Percentiles rank a stretch among this genome's conserved stretches.
Conservation (phyloP, 768 basidiomycete genomes). For the Trichaptum fuscoviolaceum region DNA sequence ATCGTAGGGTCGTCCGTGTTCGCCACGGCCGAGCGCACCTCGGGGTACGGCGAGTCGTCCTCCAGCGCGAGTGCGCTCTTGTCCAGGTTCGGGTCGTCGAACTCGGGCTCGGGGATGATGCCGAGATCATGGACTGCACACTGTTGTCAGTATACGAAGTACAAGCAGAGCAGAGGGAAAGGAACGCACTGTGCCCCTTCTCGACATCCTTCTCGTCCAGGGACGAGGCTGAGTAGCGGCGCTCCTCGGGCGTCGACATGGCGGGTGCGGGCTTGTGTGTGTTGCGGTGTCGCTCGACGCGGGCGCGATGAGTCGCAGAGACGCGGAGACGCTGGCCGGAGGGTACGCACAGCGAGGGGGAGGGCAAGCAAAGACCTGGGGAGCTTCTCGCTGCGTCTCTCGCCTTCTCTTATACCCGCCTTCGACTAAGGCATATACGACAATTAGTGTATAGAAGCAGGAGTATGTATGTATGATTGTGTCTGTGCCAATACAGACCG, state of each 20-base stretch:
- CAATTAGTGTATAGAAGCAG: not conserved
- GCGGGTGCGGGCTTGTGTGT: not conserved
- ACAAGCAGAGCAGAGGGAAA: not conserved
- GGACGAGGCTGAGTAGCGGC: not conserved
- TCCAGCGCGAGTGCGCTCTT: constrained; percentile 23
- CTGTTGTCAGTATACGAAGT: not conserved
- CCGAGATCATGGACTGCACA: not conserved
- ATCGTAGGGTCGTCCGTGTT: constrained; percentile 43
- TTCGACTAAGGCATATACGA: not conserved
- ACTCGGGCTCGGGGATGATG: constrained; percentile 19
- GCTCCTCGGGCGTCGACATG: not conserved
- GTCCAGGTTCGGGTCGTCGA: constrained; percentile 43
- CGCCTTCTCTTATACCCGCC: not conserved
- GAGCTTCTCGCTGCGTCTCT: not conserved
- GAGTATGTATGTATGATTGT: not conserved
- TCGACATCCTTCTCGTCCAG: constrained; percentile 4
- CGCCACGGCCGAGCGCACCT: constrained; percentile 46
- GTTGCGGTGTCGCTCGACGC: not conserved
- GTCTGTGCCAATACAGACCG: not conserved
- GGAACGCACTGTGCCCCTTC: not conserved
- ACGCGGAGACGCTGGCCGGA: not conserved
- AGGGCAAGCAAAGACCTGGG: not conserved
- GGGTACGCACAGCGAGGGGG: not conserved
- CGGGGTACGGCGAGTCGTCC: constrained; percentile 50
- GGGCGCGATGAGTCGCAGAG: not conserved